Conservation (phyloP, 1,139 yeast species). For the Candida pseudocylindracea region DNA sequence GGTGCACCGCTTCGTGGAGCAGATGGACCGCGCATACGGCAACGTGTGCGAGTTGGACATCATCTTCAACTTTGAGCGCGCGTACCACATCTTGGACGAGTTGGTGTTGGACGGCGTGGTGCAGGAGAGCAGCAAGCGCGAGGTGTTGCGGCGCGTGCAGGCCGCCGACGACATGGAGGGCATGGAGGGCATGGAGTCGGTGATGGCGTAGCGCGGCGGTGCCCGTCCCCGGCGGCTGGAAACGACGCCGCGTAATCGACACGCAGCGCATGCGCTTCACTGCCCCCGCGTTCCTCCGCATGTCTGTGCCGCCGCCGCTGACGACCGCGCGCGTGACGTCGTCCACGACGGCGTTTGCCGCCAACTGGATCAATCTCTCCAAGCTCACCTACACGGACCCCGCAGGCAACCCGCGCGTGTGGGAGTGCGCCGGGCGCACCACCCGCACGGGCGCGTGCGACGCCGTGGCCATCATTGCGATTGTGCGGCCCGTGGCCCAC, state of each 20-base stretch:
- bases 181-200: slow-evolving; percentile 26
- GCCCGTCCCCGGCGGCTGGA: no score
- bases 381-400: slow-evolving; percentile 56
- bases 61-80: slow-evolving; percentile 84
- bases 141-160: slow-evolving; percentile 51
- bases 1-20: slow-evolving; percentile 86
- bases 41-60: slow-evolving; percentile 88
- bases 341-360: slow-evolving; percentile 1
- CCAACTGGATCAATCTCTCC: slow-evolving; percentile 22
- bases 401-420: slow-evolving; percentile 36
- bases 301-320: not conserved
- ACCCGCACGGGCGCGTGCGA: slow-evolving; percentile 59
- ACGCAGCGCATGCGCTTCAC: no score
- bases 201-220: not conserved
- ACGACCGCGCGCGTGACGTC: slow-evolving; percentile 1
- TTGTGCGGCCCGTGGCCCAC: slow-evolving; percentile 12
- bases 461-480: slow-evolving; percentile 75
- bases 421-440: slow-evolving; percentile 83
- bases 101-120: slow-evolving; percentile 64
- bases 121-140: slow-evolving; percentile 67
- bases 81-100: slow-evolving; percentile 83
- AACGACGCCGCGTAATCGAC: no score
- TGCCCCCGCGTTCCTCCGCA: no score
- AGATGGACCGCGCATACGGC: slow-evolving; percentile 93
- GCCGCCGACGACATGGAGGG: slow-evolving; percentile 64